Evolutionary conservation across 2,329 filamentous ascomycete genomes (phyloP).

Genomic region (Aspergillus calidoustus): DNA sequence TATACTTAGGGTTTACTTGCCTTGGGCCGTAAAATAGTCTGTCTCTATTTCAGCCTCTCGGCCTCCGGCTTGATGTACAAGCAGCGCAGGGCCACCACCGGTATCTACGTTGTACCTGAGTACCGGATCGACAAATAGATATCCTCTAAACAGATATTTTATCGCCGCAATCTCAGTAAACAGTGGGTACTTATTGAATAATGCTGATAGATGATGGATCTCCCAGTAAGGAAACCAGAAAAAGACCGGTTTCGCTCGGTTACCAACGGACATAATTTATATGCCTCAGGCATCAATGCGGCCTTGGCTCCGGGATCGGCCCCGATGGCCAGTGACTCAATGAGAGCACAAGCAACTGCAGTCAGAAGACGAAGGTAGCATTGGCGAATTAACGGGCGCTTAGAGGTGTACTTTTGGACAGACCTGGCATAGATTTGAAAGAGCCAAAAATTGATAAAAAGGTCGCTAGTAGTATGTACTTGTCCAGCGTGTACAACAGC

Average conservation of each 20-base stretch:
- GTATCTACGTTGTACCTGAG: too few relatives aligned
- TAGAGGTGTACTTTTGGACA: not conserved
- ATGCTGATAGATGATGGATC: not conserved
- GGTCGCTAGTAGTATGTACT: not conserved
- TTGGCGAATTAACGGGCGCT: not conserved
- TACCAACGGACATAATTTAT: not conserved
- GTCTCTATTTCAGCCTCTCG: too few relatives aligned
- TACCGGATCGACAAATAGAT: too few relatives aligned
- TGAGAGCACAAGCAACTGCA: not conserved
- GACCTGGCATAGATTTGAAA: not conserved
- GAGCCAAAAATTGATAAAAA: not conserved
- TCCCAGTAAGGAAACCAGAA: not conserved
- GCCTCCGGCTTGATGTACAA: too few relatives aligned
- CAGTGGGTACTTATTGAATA: not conserved
- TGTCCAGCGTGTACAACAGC: not conserved
- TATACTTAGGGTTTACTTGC: not conserved
- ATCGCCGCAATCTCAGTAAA: not conserved
- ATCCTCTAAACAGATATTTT: not conserved
- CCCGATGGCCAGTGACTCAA: not conserved
- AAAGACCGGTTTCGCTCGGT: slow-evolving; percentile 2
- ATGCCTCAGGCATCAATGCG: not conserved
- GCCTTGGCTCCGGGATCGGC: slow-evolving; percentile 11
- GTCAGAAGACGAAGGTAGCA: not conserved
- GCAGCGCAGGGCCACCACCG: too few relatives aligned
- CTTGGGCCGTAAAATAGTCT: too few relatives aligned